Percentiles rank a stretch among this genome's conserved stretches.
These are phyloP conservation scores for Rubroshorea leprosula DNA, from an alignment of 345 rosid species.

Conservation along the genomic window DNA sequence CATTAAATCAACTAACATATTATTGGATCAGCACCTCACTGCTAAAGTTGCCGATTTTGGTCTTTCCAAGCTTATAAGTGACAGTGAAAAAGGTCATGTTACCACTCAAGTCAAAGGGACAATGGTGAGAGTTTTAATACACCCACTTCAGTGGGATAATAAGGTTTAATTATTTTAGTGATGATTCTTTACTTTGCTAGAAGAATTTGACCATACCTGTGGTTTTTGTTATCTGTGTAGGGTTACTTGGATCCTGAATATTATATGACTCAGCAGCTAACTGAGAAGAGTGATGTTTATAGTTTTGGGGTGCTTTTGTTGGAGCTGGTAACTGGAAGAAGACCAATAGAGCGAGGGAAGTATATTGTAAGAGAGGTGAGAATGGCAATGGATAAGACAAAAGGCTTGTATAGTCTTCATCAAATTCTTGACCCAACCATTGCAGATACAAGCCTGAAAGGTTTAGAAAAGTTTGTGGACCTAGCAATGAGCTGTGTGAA, in stretches of 20 bases:
- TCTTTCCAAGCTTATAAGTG: slow-evolving; percentile 64
- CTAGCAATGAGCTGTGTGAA: slow-evolving; percentile 60
- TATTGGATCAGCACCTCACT: slow-evolving; percentile 65
- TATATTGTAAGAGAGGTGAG: slow-evolving; percentile 82
- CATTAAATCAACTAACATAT: slow-evolving; percentile 74
- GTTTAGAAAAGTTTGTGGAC: slow-evolving; percentile 55
- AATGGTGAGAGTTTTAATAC: slow-evolving; percentile 50
- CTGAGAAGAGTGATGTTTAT: slow-evolving; percentile 92
- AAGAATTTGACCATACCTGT: not conserved
- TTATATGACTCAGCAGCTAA: slow-evolving; percentile 85
- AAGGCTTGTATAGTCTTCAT: slow-evolving; percentile 51
- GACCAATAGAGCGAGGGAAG: slow-evolving; percentile 71
- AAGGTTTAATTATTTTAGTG: no score
- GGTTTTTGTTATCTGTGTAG: slow-evolving; percentile 26
- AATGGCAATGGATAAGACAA: slow-evolving; percentile 46
- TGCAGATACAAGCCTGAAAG: slow-evolving; percentile 42
- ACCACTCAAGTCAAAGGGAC: slow-evolving; percentile 98
- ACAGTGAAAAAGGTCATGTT: slow-evolving; percentile 57
- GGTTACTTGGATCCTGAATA: slow-evolving; percentile 94
- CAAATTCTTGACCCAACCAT: slow-evolving; percentile 62
- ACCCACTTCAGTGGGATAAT: not conserved
- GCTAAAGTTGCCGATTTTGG: slow-evolving; percentile 97
- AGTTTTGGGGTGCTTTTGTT: slow-evolving; percentile 86
- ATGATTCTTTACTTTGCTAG: no score
- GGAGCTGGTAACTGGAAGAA: slow-evolving; percentile 65